These are phyloP conservation scores for Botrytis tulipae DNA, from an alignment of 2,329 filamentous ascomycete species.

Conservation along the genomic window DNA sequence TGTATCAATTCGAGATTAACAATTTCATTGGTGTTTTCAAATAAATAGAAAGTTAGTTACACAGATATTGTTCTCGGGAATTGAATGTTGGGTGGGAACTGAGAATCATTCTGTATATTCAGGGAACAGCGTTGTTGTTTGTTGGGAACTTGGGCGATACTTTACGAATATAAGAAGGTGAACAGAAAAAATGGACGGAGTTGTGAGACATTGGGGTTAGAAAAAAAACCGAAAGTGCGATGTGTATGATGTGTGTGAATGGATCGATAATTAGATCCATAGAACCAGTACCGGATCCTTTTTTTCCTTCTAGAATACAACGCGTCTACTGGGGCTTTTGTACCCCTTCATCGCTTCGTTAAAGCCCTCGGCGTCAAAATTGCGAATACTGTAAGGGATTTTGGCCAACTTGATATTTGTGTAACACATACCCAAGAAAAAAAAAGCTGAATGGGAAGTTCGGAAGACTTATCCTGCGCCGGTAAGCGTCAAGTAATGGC, in stretches of 20 bases:
- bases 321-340: background rate
- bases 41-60: slow-evolving; percentile 5
- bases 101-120: slow-evolving; percentile 7
- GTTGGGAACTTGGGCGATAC: slow-evolving; percentile 1
- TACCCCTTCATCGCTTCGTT: slow-evolving; percentile 12
- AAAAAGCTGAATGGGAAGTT: background rate
- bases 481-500: background rate
- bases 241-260: background rate
- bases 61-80: slow-evolving; percentile 4
- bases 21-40: background rate
- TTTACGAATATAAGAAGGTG: slow-evolving; percentile 1
- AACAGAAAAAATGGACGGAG: background rate
- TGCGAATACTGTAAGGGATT: background rate
- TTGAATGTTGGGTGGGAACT: slow-evolving; percentile 1
- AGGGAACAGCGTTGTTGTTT: slow-evolving; percentile 18
- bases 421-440: background rate
- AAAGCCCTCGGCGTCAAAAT: slow-evolving; percentile 3
- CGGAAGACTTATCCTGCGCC: slow-evolving; percentile 7
- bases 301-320: slow-evolving; percentile 1
- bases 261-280: background rate
- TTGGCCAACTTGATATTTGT: background rate
- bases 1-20: slow-evolving; percentile 11
- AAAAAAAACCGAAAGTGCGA: background rate
- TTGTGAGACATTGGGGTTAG: background rate
- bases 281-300: background rate